Evolutionary conservation across 1,139 yeast genomes (phyloP).

Genomic region (Arxiozyma slooffiae): DNA sequence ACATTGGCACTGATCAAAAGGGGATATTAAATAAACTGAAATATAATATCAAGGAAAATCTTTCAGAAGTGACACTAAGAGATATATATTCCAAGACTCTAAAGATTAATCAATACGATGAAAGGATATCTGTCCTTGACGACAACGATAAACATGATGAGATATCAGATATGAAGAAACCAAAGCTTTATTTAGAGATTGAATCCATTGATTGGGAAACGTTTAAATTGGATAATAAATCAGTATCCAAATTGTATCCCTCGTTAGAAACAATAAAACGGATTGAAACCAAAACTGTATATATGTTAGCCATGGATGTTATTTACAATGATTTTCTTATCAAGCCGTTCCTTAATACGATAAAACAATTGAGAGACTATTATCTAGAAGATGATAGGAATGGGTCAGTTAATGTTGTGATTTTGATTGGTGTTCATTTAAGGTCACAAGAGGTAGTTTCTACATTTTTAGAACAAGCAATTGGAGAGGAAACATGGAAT

Average conservation of each 20-base stretch:
- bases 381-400: not conserved
- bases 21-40: constrained; percentile 24
- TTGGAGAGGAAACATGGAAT: constrained; percentile 15
- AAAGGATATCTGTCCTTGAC: not conserved
- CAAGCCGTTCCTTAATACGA: constrained; percentile 23
- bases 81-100: not conserved
- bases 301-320: constrained; percentile 29
- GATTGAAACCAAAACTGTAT: constrained; percentile 7
- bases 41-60: constrained; percentile 20
- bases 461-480: constrained; percentile 22
- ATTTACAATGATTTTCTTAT: constrained; percentile 30
- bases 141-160: not conserved
- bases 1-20: constrained; percentile 27
- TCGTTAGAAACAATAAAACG: constrained; percentile 4
- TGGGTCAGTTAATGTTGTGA: not conserved
- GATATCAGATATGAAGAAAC: not conserved
- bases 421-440: constrained; percentile 25
- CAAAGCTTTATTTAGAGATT: constrained; percentile 17
- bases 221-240: constrained; percentile 10
- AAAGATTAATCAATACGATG: not conserved
- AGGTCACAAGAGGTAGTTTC: constrained; percentile 26
- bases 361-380: constrained; percentile 12
- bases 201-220: constrained; percentile 28
- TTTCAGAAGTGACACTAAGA: constrained; percentile 16
- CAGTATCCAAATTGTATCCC: constrained; percentile 4